Evolutionary conservation across 768 basidiomycete species (phyloP), one percentile per base, ranked within the genome.

Genomic region (Auricularia sp.): DNA sequence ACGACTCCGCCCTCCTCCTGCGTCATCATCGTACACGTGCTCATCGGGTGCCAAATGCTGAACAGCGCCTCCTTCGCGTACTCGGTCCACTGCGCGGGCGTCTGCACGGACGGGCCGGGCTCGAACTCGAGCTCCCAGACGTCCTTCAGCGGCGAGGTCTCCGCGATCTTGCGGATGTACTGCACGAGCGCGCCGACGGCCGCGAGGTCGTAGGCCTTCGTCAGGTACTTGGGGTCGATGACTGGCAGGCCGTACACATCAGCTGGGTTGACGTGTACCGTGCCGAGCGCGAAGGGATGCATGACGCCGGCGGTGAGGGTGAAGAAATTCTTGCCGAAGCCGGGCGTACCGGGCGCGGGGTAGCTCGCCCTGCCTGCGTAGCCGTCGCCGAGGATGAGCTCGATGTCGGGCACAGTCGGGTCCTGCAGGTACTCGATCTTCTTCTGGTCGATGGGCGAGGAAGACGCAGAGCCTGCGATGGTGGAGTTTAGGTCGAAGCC

Each of bases 1-100:
- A 87, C 84, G 58, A 87, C 85, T 61, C 85, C 85, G n/a, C 80
- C 85, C 44, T 75, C 73, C 35, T 72, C 71, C 65, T 74, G 74
- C 2, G 85, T 83, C 61, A 86, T 72, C 84, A 87, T 86, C 6
- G 83, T 76, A 70, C 80, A 82, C 10, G 85, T 81, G 35, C 79
- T 78, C 36, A 78, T 74, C 3, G 87, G 86, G 71, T 90, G 88
- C 74, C 75, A 85, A 71, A 54, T 56, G 74, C 75, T 61, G 67
- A 68, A 33, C 10, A 39, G 8, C 7, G 16, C 21, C 35, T 21
- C 42, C 24, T 33, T n/a, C 51, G 54, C 66, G 80, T 81, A 89
- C 3, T 71, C 70, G 45, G 86, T 82, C 75, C 82, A 83, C 34
- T 86, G 74, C 18, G 74, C 81, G 68, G 90, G 87, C 3, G 80